These are phyloP conservation scores for Penicillium sp. DNA, from an alignment of 2,329 filamentous ascomycete genomes.

Conservation along the genomic window DNA sequence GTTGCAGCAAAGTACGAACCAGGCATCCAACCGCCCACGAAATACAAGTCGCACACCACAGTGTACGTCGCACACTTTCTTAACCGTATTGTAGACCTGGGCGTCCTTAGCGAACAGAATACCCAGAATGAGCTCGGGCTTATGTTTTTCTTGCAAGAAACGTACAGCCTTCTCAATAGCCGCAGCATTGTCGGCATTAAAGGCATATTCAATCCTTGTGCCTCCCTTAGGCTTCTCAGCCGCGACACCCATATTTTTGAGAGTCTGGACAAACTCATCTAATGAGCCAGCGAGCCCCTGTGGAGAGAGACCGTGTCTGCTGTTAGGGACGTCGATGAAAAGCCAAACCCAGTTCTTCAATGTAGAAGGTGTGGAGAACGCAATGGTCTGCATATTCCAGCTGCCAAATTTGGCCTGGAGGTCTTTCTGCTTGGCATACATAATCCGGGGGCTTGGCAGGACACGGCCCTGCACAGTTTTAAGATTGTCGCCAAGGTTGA, in stretches of 20 bases:
- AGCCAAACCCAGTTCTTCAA: conserved; percentile 28
- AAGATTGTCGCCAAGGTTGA: conserved; percentile 46
- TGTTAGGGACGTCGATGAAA: no score
- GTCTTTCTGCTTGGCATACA: no score
- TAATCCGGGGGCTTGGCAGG: conserved; percentile 52
- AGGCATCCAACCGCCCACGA: no score
- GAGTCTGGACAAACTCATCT: no score
- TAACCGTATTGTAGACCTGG: conserved; percentile 59
- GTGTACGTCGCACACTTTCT: conserved; percentile 59
- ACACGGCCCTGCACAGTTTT: conserved; percentile 69
- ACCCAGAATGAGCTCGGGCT: conserved; percentile 49
- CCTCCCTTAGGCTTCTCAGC: no score
- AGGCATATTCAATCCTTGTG: no score
- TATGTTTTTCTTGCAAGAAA: conserved; percentile 13
- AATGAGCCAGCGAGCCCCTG: no score
- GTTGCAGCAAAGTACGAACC: no score
- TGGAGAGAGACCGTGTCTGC: no score
- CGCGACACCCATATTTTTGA: no score
- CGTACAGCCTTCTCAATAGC: conserved; percentile 19
- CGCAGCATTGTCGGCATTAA: conserved; percentile 10
- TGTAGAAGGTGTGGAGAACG: conserved; percentile 49
- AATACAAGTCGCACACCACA: conserved; percentile 53
- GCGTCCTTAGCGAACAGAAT: conserved; percentile 52
- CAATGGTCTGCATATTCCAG: conserved; percentile 62
- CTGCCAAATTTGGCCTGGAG: conserved; percentile 48